A percentile compares a stretch with the other conserved stretches of the same genome.
Evolutionary conservation across 108 stramenopile genomes (phyloP).

Genomic region (Nitzschia sp.): DNA sequence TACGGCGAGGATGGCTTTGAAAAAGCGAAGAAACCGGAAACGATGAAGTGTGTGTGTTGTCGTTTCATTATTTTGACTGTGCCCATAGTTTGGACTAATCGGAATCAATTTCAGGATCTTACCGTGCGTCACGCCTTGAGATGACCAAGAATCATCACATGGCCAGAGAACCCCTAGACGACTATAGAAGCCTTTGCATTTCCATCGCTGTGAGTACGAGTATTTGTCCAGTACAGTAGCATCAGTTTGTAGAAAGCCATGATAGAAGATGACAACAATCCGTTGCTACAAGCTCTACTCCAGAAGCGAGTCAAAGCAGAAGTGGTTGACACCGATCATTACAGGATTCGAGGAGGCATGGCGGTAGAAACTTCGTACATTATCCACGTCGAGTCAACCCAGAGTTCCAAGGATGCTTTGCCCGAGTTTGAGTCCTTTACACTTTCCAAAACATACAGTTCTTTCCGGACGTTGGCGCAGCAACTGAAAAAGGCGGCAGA

Average conservation of each 20-base stretch:
- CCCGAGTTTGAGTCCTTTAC: conserved; percentile 41
- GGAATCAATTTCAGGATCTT: too few relatives aligned
- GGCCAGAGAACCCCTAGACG: too few relatives aligned
- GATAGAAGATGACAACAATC: conserved; percentile 1
- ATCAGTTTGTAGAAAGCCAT: not conserved
- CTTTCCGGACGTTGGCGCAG: conserved; percentile 47
- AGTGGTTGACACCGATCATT: conserved; percentile 48
- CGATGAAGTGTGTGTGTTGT: not conserved
- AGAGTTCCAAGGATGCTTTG: not conserved
- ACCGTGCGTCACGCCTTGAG: too few relatives aligned
- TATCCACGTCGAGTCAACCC: conserved; percentile 31
- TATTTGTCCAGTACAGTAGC: too few relatives aligned
- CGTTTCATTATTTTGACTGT: too few relatives aligned
- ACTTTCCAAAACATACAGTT: conserved; percentile 50
- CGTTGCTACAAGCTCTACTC: conserved; percentile 35
- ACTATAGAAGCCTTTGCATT: too few relatives aligned
- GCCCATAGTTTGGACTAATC: too few relatives aligned
- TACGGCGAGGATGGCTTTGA: conserved; percentile 64
- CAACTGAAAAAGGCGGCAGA: conserved; percentile 42
- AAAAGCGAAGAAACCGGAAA: conserved; percentile 48
- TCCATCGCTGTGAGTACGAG: too few relatives aligned
- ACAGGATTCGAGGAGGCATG: conserved; percentile 51
- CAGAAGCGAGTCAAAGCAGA: conserved; percentile 42
- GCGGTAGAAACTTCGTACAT: conserved; percentile 64
- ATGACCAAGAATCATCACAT: too few relatives aligned